phyloP scores from a whole-genome alignment of 345 rosid genomes.

The Eucalyptus polybractea region DNA sequence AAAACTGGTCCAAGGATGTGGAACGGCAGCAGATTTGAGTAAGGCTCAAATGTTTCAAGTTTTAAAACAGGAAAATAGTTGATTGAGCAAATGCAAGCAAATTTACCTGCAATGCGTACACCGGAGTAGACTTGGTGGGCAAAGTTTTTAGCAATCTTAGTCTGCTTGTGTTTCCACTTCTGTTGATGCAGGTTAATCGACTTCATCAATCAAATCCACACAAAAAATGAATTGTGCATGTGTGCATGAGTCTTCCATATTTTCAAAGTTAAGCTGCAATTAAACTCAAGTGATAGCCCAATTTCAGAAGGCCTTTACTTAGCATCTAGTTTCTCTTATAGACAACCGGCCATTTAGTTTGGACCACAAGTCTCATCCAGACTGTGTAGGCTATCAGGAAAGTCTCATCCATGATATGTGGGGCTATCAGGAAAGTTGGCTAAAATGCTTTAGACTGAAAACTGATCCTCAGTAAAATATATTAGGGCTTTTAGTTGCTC shows the following conservation, averaged over 20 bases:
- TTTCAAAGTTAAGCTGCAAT: not conserved
- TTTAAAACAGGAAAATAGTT: not conserved
- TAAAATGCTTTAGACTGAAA: not conserved
- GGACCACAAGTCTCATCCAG: not conserved
- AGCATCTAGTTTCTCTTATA: not conserved
- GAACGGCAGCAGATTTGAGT: not conserved
- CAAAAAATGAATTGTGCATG: not conserved
- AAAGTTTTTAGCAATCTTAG: slow-evolving; percentile 70
- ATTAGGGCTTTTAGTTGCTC: not conserved
- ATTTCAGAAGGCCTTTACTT: not conserved
- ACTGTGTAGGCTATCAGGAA: not conserved
- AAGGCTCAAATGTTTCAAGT: not conserved
- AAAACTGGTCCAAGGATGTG: slow-evolving; percentile 34
- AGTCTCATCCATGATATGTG: not conserved
- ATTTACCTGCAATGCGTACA: slow-evolving; percentile 47
- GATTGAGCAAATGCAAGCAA: not conserved
- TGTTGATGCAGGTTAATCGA: slow-evolving; percentile 11
- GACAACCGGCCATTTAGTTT: not conserved
- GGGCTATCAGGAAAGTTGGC: not conserved
- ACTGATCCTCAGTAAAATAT: not conserved
- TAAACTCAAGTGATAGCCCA: not conserved
- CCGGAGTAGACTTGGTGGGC: slow-evolving; percentile 82
- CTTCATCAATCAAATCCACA: not conserved
- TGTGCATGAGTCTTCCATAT: not conserved
- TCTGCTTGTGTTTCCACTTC: slow-evolving; percentile 60